phyloP scores from a whole-genome alignment of 2,329 filamentous ascomycete genomes.

The Endocalyx cinctus region DNA sequence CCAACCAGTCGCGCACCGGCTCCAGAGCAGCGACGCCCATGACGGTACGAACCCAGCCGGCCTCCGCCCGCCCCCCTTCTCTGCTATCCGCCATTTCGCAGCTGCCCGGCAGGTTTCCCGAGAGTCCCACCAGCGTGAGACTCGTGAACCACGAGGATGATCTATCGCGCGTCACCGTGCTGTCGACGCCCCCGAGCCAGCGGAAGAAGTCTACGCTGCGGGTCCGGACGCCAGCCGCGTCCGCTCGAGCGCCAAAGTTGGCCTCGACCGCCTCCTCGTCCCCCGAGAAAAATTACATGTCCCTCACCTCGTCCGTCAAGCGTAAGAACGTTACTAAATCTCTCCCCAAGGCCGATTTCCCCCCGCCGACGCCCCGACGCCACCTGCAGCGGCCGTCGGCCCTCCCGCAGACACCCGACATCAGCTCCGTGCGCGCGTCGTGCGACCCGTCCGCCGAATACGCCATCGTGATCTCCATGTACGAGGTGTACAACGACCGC shows the following conservation, averaged over 20 bases:
- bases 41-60: slow-evolving; percentile 53
- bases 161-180: slow-evolving; percentile 17
- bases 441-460: slow-evolving; percentile 72
- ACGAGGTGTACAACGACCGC: slow-evolving; percentile 97
- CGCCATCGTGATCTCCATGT: slow-evolving; percentile 90
- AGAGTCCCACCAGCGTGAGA: slow-evolving; percentile 41
- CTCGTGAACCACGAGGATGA: slow-evolving; percentile 33
- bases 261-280: slow-evolving; percentile 24
- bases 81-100: slow-evolving; percentile 21
- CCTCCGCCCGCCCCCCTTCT: slow-evolving; percentile 39
- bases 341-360: slow-evolving; percentile 43
- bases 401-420: slow-evolving; percentile 69
- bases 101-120: slow-evolving; percentile 19
- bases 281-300: slow-evolving; percentile 35
- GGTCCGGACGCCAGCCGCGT: slow-evolving; percentile 15
- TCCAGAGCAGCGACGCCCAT: slow-evolving; percentile 68
- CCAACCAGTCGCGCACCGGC: slow-evolving; percentile 50
- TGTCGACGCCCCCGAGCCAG: slow-evolving; percentile 23
- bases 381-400: slow-evolving; percentile 65
- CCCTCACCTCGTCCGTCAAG: slow-evolving; percentile 40
- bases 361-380: slow-evolving; percentile 53
- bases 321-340: slow-evolving; percentile 45
- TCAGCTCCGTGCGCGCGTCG: slow-evolving; percentile 64
- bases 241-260: slow-evolving; percentile 26
- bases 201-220: slow-evolving; percentile 2